Percentiles rank a stretch among this genome's conserved stretches.
These are phyloP conservation scores for Aspergillus mulundensis DNA, from an alignment of 495 filamentous ascomycete genomes.

Conservation along the genomic window DNA sequence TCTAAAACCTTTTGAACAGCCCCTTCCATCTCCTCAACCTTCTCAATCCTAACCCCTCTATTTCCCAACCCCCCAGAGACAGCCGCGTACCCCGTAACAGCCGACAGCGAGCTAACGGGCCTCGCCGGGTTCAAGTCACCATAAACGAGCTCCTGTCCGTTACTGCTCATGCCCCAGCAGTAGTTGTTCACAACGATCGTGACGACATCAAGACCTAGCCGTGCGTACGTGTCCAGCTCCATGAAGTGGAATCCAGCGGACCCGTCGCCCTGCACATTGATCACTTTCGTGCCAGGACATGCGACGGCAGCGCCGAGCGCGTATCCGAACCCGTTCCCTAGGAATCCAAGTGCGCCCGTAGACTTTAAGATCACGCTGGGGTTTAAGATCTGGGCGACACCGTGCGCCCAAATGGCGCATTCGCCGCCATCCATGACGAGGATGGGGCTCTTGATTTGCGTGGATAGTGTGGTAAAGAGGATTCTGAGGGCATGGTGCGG, in stretches of 20 bases:
- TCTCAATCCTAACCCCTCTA: slow-evolving; percentile 9
- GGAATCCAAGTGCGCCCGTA: slow-evolving; percentile 24
- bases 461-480: slow-evolving; percentile 16
- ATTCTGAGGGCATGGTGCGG: slow-evolving; percentile 25
- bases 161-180: slow-evolving; percentile 28
- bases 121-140: slow-evolving; percentile 15
- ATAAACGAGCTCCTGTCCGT: slow-evolving; percentile 27
- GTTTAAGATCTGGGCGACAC: slow-evolving; percentile 8
- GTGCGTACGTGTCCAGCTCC: slow-evolving; percentile 28
- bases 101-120: slow-evolving; percentile 20
- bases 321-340: slow-evolving; percentile 28
- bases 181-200: slow-evolving; percentile 29
- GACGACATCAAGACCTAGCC: slow-evolving; percentile 23
- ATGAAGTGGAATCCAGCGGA: slow-evolving; percentile 28
- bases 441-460: slow-evolving; percentile 14
- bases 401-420: slow-evolving; percentile 18
- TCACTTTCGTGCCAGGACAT: slow-evolving; percentile 18
- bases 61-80: slow-evolving; percentile 26
- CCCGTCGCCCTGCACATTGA: slow-evolving; percentile 27
- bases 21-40: slow-evolving; percentile 12
- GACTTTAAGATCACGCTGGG: slow-evolving; percentile 20
- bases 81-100: slow-evolving; percentile 22
- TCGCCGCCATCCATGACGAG: slow-evolving; percentile 29
- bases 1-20: slow-evolving; percentile 14
- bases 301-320: slow-evolving; percentile 23